Conservation (phyloP, 2,329 filamentous ascomycete genomes). For the Boeremia exigua region DNA sequence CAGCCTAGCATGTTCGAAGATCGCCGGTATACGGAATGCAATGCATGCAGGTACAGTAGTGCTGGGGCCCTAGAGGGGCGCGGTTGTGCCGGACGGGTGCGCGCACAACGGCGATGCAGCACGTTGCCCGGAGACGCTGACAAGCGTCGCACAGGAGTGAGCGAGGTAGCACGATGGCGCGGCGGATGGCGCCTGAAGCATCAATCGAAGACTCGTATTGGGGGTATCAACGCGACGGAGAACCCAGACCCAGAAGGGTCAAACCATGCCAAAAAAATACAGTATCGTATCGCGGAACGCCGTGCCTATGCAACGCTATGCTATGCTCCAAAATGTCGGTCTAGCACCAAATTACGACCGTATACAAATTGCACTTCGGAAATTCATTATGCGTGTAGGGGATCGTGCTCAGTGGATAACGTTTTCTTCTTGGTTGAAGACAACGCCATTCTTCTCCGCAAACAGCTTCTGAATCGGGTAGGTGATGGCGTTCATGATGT, state of each 20-base stretch:
- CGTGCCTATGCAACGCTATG: slow-evolving; percentile 28
- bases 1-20: too few species aligned
- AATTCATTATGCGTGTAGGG: slow-evolving; percentile 44
- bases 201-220: slow-evolving; percentile 20
- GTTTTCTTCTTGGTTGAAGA: slow-evolving; percentile 39
- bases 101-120: too few species aligned
- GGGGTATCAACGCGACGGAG: slow-evolving; percentile 31
- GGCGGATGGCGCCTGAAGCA: too few species aligned
- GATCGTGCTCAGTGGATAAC: slow-evolving; percentile 33
- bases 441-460: slow-evolving; percentile 38
- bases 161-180: too few species aligned
- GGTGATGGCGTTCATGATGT: slow-evolving; percentile 48
- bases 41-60: too few species aligned
- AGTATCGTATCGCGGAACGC: slow-evolving; percentile 19
- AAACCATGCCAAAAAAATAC: slow-evolving; percentile 10
- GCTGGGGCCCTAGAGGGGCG: too few species aligned
- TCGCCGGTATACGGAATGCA: too few species aligned
- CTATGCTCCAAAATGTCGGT: slow-evolving; percentile 13
- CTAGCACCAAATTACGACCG: not conserved
- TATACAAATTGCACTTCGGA: slow-evolving; percentile 29
- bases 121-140: too few species aligned
- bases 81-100: too few species aligned
- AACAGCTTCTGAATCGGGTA: slow-evolving; percentile 45
- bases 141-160: too few species aligned
- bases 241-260: slow-evolving; percentile 22